Conservation (phyloP, 495 filamentous ascomycete genomes). For the Xylaria palmicola region DNA sequence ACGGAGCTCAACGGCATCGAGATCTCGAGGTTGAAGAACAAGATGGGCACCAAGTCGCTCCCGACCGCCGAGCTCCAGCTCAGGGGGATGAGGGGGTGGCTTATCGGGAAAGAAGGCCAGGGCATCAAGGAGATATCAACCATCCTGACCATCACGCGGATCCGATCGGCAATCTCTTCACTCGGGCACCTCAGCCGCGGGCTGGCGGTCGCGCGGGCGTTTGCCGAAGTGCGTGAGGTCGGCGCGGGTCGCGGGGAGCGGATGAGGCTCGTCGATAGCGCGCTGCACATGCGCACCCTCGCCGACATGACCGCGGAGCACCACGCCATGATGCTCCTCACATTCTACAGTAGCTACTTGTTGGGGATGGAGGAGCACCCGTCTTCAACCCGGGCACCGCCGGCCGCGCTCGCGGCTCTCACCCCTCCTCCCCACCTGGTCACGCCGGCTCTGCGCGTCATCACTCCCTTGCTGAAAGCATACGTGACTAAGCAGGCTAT, state of each 20-base stretch:
- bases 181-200: slow-evolving; percentile 57
- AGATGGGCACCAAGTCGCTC: slow-evolving; percentile 62
- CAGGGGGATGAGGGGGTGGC: slow-evolving; percentile 56
- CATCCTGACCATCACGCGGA: slow-evolving; percentile 63
- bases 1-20: slow-evolving; percentile 58
- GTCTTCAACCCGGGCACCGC: neutral
- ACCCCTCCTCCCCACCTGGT: neutral
- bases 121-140: slow-evolving; percentile 61
- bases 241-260: slow-evolving; percentile 33
- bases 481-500: slow-evolving; percentile 50
- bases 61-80: slow-evolving; percentile 67
- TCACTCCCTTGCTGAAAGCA: slow-evolving; percentile 64
- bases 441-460: slow-evolving; percentile 46
- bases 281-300: slow-evolving; percentile 57
- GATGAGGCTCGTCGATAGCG: slow-evolving; percentile 38
- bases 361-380: slow-evolving; percentile 13
- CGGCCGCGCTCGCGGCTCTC: neutral
- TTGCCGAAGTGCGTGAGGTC: slow-evolving; percentile 33
- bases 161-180: slow-evolving; percentile 57
- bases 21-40: slow-evolving; percentile 64
- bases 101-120: slow-evolving; percentile 57
- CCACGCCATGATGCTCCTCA: slow-evolving; percentile 49
- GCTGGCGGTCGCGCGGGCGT: slow-evolving; percentile 58
- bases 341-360: slow-evolving; percentile 30
- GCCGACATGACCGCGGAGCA: slow-evolving; percentile 46